Evolutionary conservation across 1,284 basidiomycete species (phyloP).

Genomic region (Lentinula novae-zelandiae): DNA sequence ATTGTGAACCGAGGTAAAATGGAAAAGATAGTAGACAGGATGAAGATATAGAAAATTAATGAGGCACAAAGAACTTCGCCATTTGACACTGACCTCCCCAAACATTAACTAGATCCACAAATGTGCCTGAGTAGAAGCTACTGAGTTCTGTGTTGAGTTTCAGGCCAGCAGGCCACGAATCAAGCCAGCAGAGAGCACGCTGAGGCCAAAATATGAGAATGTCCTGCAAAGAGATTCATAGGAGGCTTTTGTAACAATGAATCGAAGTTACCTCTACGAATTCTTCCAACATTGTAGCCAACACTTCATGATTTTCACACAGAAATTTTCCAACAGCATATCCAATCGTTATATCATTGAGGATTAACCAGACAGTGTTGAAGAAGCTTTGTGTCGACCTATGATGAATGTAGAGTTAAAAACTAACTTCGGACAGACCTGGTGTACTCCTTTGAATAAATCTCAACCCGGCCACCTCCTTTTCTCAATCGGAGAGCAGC

Average conservation of each 20-base stretch:
- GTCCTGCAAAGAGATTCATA: constrained; percentile 25
- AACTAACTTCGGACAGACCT: constrained; percentile 38
- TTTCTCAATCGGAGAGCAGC: neutral
- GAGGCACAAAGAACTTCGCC: neutral
- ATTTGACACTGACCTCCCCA: constrained; percentile 56
- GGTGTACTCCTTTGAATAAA: constrained; percentile 50
- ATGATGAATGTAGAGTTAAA: neutral
- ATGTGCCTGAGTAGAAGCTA: constrained; percentile 72
- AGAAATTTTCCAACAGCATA: constrained; percentile 67
- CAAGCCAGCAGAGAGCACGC: constrained; percentile 74
- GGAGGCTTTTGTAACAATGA: too few species aligned
- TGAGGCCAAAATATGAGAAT: constrained; percentile 49
- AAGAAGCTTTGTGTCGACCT: constrained; percentile 63
- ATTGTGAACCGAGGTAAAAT: too few species aligned
- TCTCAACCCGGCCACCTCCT: neutral
- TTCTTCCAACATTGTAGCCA: constrained; percentile 37
- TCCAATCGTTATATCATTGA: constrained; percentile 89
- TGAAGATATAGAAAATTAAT: neutral
- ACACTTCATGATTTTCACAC: constrained; percentile 51
- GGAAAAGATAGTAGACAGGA: too few species aligned
- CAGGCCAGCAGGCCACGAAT: constrained; percentile 93
- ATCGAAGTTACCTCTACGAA: constrained; percentile 36
- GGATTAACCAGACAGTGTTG: constrained; percentile 86
- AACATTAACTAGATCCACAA: constrained; percentile 56
- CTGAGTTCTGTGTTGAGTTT: constrained; percentile 96